Percentiles rank a stretch among this genome's conserved stretches.
Evolutionary conservation across 2,329 filamentous ascomycete species (phyloP).

Genomic region (Balansia obtecta): DNA sequence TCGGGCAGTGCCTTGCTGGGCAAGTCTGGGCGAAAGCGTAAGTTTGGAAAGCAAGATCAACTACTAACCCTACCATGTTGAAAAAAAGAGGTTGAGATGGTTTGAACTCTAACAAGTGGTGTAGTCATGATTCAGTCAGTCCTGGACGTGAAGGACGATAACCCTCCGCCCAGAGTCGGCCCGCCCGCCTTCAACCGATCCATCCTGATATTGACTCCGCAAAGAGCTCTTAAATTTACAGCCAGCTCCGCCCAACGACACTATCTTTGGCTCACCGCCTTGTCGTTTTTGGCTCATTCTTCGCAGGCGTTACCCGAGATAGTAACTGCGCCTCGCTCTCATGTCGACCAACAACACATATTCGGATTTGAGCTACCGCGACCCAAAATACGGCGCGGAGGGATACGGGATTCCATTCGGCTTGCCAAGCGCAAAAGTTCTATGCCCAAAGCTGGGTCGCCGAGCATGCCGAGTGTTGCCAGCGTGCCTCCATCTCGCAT

Average conservation of each 20-base stretch:
- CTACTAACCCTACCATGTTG: background rate
- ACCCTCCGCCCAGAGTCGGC: constrained; percentile 62
- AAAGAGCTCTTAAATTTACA: constrained; percentile 91
- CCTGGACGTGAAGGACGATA: constrained; percentile 91
- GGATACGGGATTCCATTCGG: constrained; percentile 79
- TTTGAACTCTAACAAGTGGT: constrained; percentile 17
- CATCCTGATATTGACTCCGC: constrained; percentile 86
- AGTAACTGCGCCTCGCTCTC: constrained; percentile 38
- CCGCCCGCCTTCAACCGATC: constrained; percentile 72
- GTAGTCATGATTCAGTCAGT: constrained; percentile 91
- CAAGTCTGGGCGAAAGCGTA: constrained; percentile 88
- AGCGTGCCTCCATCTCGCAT: constrained; percentile 24
- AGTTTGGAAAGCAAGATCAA: constrained; percentile 28
- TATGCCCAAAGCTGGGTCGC: constrained; percentile 40
- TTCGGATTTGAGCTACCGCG: constrained; percentile 39
- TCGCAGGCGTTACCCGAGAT: constrained; percentile 69
- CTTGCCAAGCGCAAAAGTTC: constrained; percentile 61
- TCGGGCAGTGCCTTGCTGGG: constrained; percentile 80
- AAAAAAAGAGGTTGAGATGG: background rate
- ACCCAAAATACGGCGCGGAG: constrained; percentile 34
- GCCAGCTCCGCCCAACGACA: constrained; percentile 73
- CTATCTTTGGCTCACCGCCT: constrained; percentile 85
- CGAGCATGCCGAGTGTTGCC: constrained; percentile 33
- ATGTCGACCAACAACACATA: constrained; percentile 23
- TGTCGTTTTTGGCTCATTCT: constrained; percentile 91